Evolutionary conservation across 345 rosid species (phyloP).

Genomic region (Bruguiera parviflora): DNA sequence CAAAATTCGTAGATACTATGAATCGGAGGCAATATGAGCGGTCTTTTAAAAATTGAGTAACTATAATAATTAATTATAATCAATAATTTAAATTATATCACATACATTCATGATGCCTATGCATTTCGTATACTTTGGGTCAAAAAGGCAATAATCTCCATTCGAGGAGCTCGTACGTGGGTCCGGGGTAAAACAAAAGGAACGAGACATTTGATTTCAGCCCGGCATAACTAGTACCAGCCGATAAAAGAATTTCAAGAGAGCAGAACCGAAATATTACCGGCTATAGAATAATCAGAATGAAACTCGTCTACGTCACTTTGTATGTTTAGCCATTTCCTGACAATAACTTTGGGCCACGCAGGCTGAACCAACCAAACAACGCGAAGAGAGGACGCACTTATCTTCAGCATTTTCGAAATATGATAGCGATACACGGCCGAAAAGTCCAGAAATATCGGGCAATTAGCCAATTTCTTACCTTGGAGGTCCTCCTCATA

Average conservation of each 20-base stretch:
- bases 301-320: conserved; percentile 63
- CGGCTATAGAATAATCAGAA: conserved; percentile 57
- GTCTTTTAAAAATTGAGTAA: no score
- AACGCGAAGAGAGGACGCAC: neutral
- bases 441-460: neutral
- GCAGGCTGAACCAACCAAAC: conserved; percentile 38
- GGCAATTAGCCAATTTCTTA: conserved; percentile 5
- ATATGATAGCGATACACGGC: neutral
- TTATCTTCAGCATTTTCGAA: neutral
- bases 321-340: conserved; percentile 81
- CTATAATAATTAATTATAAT: no score
- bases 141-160: conserved; percentile 37
- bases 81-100: no score
- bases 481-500: conserved; percentile 59
- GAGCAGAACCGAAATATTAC: conserved; percentile 30
- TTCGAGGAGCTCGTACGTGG: no score
- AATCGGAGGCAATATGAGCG: no score
- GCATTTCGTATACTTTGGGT: no score
- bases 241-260: neutral
- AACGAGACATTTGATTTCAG: neutral
- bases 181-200: neutral
- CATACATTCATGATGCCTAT: no score
- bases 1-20: no score
- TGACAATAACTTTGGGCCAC: conserved; percentile 69
- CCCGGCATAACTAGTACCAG: neutral